phyloP scores from a whole-genome alignment of 2,329 filamentous ascomycete species.

The Endothia cerciana region DNA sequence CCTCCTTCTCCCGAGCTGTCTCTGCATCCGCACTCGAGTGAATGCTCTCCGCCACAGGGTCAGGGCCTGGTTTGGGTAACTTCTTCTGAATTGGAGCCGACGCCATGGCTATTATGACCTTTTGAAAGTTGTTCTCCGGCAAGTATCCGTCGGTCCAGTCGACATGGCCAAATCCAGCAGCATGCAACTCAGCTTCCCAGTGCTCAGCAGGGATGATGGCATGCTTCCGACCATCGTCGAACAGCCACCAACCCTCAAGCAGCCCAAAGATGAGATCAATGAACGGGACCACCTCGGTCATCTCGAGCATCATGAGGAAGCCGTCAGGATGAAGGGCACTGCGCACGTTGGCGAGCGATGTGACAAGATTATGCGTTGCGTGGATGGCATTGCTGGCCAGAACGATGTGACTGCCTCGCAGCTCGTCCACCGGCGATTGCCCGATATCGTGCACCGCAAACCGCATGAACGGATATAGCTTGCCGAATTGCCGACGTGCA shows the following conservation, averaged over 20 bases:
- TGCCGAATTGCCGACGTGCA: constrained; percentile 33
- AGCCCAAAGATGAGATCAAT: constrained; percentile 39
- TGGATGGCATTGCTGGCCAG: constrained; percentile 41
- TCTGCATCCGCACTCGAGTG: background rate
- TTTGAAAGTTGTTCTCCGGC: constrained; percentile 32
- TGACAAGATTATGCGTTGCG: constrained; percentile 36
- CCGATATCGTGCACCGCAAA: constrained; percentile 39
- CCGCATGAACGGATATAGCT: constrained; percentile 34
- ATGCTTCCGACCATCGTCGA: constrained; percentile 35
- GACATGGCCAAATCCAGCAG: constrained; percentile 36
- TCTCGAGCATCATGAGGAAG: constrained; percentile 39
- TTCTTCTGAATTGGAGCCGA: background rate
- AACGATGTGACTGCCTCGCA: constrained; percentile 35
- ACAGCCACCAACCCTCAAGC: constrained; percentile 42
- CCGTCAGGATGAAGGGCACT: constrained; percentile 38
- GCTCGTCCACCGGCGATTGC: constrained; percentile 31
- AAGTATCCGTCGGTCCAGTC: constrained; percentile 37
- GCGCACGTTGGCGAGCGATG: constrained; percentile 34
- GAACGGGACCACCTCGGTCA: background rate
- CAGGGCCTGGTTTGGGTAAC: background rate
- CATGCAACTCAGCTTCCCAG: constrained; percentile 36
- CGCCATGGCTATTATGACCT: constrained; percentile 13
- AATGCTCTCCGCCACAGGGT: background rate
- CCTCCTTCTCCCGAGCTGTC: background rate
- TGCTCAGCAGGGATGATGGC: constrained; percentile 29